Evolutionary conservation across 2,329 filamentous ascomycete genomes (phyloP), one percentile per base, ranked within the genome.

Genomic region (Hortaea werneckii): DNA sequence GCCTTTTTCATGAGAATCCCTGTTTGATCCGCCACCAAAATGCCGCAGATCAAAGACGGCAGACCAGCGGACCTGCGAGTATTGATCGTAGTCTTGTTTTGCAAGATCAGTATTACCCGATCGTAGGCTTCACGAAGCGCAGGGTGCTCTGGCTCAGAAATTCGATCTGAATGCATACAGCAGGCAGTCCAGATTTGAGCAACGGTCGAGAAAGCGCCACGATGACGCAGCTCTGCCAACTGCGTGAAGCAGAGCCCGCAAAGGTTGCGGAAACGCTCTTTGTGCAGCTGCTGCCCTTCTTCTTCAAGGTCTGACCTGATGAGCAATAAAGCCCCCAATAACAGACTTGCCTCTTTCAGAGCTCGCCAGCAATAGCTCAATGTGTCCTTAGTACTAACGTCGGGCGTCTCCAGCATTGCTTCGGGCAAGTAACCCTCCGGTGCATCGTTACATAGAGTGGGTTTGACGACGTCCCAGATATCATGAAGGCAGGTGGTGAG

Each of bases 321-420:
- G 32, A 35, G 9, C 9, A 35, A n/a, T 35, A 35, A 35, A n/a
- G 9, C 40, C 27, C 51, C 52, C 11, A 55, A 46, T 7, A 49
- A 67, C 50, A 69, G 87, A 84, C 87, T 95, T 26, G 89, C 87
- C 67, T 98, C 92, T 51, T 95, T 90, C n/a, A 95, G 74, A 5
- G 88, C 87, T 56, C 92, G 80, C 76, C 95, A 98, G 51, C 88
- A 95, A 63, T 92, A 98, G 53, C 90, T 96, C 40, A 98, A 67
- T 12, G 94, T 76, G 56, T 94, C 87, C 60, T 95, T 96, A 0
- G 87, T 88, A 43, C 85, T 82, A 2, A 87, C 73, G 1, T 82
- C 84, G 4, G 83, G 76, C 11, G 78, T 69, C 30, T 84, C 82
- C 35, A 85, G n/a, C 87, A 64, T 27, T n/a, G 90, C 85, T 43